phyloP scores from a whole-genome alignment of 2,329 filamentous ascomycete genomes.

The Penicillium sp. region DNA sequence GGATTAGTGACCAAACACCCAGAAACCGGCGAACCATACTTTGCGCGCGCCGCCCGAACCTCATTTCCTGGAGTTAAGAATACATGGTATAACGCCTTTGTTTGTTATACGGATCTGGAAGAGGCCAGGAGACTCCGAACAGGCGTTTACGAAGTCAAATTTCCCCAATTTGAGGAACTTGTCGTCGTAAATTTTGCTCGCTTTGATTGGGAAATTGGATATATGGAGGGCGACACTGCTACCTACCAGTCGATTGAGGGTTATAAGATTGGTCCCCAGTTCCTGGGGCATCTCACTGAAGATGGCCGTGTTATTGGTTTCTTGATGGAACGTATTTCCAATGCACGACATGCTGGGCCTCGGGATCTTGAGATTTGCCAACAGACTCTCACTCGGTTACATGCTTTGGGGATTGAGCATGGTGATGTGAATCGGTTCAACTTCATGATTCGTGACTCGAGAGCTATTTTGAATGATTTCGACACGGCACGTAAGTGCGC shows the following conservation, averaged over 20 bases:
- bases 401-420: not conserved
- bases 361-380: not conserved
- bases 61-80: constrained; percentile 21
- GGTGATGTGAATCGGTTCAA: not conserved
- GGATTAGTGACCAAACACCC: constrained; percentile 21
- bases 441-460: not conserved
- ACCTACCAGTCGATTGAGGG: not conserved
- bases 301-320: not conserved
- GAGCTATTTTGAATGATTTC: not conserved
- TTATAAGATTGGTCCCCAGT: not conserved
- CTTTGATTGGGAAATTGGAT: not conserved
- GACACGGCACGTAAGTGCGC: not conserved
- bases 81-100: constrained; percentile 22
- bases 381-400: not conserved
- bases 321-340: not conserved
- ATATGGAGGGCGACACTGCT: not conserved
- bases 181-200: not conserved
- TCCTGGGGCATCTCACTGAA: not conserved
- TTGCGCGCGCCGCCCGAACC: constrained; percentile 16
- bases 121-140: not conserved
- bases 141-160: not conserved
- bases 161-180: not conserved
- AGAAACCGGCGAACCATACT: constrained; percentile 17
- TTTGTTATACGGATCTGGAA: not conserved
- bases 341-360: not conserved